These are phyloP conservation scores for Citrus reticulata DNA, from an alignment of 345 rosid species.

Conservation along the genomic window DNA sequence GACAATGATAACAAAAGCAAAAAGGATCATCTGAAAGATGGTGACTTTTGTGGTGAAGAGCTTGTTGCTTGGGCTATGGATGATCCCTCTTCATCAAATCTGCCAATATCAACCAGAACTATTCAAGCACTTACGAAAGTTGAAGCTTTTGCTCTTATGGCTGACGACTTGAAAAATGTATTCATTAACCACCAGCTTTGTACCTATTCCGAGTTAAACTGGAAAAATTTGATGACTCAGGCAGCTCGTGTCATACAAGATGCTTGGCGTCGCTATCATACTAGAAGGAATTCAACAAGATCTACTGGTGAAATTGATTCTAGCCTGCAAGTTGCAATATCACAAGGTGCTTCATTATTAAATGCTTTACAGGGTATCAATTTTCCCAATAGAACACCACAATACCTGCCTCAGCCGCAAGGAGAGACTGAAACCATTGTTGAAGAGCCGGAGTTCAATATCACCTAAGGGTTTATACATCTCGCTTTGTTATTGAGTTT, in stretches of 20 bases:
- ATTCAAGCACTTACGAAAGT: constrained; percentile 2
- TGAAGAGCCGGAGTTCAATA: background rate
- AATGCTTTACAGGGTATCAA: background rate
- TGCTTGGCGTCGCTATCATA: background rate
- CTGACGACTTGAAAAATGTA: background rate
- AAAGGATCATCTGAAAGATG: background rate
- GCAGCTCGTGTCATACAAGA: background rate
- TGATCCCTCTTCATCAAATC: background rate
- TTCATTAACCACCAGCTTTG: background rate
- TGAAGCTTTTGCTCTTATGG: constrained; percentile 3
- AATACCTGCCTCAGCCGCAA: background rate
- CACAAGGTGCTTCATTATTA: background rate
- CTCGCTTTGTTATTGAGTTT: background rate
- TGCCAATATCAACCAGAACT: constrained; percentile 2
- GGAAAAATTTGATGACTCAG: background rate
- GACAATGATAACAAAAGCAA: background rate
- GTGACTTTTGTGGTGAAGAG: constrained; percentile 6
- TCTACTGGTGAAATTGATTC: background rate
- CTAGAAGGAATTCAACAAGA: background rate
- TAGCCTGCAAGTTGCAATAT: background rate
- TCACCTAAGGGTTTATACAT: background rate
- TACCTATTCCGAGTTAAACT: background rate
- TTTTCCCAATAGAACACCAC: background rate
- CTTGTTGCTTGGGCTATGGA: background rate
- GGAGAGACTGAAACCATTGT: background rate